Evolutionary conservation across 1,284 basidiomycete genomes (phyloP).

Genomic region (Malassezia sp.): DNA sequence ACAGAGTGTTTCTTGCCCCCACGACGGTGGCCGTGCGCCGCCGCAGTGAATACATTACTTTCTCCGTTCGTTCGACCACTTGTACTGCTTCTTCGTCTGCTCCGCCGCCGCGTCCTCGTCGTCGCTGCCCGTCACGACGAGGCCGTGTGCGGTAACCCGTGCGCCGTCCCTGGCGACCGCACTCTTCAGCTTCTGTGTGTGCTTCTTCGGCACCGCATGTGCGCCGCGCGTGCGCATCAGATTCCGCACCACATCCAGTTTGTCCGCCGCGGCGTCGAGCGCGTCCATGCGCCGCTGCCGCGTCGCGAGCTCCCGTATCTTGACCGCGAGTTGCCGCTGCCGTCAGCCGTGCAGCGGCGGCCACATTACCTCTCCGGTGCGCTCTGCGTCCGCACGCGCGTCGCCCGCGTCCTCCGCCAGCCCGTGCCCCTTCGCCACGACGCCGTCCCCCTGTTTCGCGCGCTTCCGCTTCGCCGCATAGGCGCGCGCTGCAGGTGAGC

Average conservation of each 20-base stretch:
- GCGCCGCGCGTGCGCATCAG: conserved; percentile 29
- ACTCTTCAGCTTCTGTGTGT: conserved; percentile 7
- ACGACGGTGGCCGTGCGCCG: background rate
- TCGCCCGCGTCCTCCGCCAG: background rate
- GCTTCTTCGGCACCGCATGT: conserved; percentile 13
- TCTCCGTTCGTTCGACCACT: conserved; percentile 18
- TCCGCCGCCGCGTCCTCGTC: conserved; percentile 1
- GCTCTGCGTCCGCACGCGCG: background rate
- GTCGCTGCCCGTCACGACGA: conserved; percentile 5
- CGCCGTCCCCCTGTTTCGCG: background rate
- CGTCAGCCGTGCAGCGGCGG: background rate
- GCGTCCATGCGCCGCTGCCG: conserved; percentile 30
- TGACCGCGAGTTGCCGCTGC: conserved; percentile 27
- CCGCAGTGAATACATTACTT: conserved; percentile 8
- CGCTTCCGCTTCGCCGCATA: background rate
- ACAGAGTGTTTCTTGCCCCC: too few species aligned
- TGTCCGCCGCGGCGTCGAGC: conserved; percentile 25
- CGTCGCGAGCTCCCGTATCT: conserved; percentile 26
- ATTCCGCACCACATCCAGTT: conserved; percentile 30
- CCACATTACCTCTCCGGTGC: background rate
- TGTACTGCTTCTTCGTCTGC: conserved; percentile 12
- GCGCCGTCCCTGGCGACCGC: conserved; percentile 10
- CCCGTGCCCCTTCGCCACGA: too few species aligned
- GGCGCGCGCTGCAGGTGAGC: too few species aligned
- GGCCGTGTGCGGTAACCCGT: conserved; percentile 4